These are phyloP conservation scores for Microdochium bolleyi DNA, from an alignment of 2,329 filamentous ascomycete genomes.

Conservation along the genomic window DNA sequence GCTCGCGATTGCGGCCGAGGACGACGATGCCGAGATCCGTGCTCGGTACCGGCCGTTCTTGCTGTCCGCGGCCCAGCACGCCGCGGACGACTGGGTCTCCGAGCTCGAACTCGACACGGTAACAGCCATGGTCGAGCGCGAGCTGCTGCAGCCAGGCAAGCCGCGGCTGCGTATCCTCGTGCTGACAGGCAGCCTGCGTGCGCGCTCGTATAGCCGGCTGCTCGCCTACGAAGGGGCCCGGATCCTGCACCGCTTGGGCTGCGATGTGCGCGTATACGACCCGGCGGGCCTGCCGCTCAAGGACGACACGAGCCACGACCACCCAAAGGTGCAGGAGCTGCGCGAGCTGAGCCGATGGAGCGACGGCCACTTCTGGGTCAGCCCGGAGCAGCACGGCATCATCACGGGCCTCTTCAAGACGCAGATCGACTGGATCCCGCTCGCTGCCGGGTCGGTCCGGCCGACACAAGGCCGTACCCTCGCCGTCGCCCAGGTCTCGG, in stretches of 20 bases:
- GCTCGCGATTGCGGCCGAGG: too few species aligned
- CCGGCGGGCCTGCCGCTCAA: constrained; percentile 53
- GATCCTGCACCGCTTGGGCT: constrained; percentile 56
- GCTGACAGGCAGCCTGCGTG: too few species aligned
- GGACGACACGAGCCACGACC: constrained; percentile 48
- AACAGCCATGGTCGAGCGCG: too few species aligned
- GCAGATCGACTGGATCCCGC: constrained; percentile 63
- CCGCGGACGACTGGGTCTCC: too few species aligned
- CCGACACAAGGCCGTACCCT: constrained; percentile 60
- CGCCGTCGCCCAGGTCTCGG: constrained; percentile 53
- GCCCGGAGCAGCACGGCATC: constrained; percentile 60
- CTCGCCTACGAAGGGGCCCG: constrained; percentile 51
- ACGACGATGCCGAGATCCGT: too few species aligned
- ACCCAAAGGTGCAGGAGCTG: constrained; percentile 56
- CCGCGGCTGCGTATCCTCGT: too few species aligned
- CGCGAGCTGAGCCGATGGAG: constrained; percentile 54
- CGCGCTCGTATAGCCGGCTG: constrained; percentile 21
- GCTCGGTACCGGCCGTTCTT: too few species aligned
- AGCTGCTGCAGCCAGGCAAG: too few species aligned
- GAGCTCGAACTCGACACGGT: too few species aligned
- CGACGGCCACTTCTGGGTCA: constrained; percentile 59
- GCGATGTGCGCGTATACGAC: constrained; percentile 57
- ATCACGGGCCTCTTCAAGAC: constrained; percentile 60
- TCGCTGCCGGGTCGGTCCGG: constrained; percentile 51
- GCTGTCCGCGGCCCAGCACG: too few species aligned